Evolutionary conservation across 805 yeast genomes (phyloP).

Genomic region (Starmerella roubikii): DNA sequence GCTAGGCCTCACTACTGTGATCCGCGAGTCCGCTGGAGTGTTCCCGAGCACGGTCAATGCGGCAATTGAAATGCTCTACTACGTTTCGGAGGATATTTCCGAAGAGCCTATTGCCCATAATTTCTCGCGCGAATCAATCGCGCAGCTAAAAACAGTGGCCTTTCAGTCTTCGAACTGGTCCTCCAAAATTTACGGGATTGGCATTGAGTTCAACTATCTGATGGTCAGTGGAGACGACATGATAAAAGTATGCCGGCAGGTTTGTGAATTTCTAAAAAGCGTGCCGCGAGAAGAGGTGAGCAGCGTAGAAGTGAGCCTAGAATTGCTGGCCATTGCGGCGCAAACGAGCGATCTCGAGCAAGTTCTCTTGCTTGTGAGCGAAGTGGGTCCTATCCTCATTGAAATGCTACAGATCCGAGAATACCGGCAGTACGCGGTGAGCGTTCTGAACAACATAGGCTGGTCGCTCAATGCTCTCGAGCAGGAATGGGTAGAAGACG

Average conservation of each 20-base stretch:
- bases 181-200: constrained; percentile 22
- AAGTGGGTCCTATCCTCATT: constrained; percentile 26
- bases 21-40: not conserved
- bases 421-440: constrained; percentile 43
- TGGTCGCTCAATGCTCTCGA: constrained; percentile 18
- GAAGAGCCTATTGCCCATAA: constrained; percentile 10
- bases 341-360: constrained; percentile 14
- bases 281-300: constrained; percentile 30
- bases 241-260: constrained; percentile 1
- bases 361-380: constrained; percentile 10
- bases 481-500: constrained; percentile 28
- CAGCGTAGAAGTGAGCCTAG: constrained; percentile 57
- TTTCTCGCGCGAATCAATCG: not conserved
- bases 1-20: not conserved
- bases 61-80: constrained; percentile 24
- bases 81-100: constrained; percentile 23
- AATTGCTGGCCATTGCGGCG: constrained; percentile 41
- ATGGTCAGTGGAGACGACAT: constrained; percentile 10
- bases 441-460: constrained; percentile 50
- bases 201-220: constrained; percentile 20
- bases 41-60: constrained; percentile 10
- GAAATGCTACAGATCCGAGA: constrained; percentile 13
- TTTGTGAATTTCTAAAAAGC: constrained; percentile 7
- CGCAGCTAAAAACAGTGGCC: not conserved
- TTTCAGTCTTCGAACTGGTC: constrained; percentile 4